Evolutionary conservation across 306 rosid species (phyloP).

Genomic region (Vigna unguiculata): DNA sequence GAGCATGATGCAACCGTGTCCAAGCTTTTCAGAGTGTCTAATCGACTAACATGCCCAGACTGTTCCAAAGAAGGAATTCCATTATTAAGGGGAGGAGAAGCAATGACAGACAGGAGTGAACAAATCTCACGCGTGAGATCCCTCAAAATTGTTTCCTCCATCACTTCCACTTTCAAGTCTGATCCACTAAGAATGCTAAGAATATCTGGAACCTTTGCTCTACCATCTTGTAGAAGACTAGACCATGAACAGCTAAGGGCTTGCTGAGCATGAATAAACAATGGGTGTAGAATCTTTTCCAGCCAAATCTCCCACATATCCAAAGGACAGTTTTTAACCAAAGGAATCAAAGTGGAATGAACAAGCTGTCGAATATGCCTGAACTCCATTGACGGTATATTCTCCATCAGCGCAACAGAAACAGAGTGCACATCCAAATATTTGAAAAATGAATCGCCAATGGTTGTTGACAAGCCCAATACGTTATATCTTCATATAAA

Average conservation of each 20-base stretch:
- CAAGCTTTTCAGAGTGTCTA: slow-evolving; percentile 73
- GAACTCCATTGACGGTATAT: slow-evolving; percentile 94
- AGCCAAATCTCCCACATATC: slow-evolving; percentile 93
- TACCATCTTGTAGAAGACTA: slow-evolving; percentile 85
- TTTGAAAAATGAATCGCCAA: slow-evolving; percentile 86
- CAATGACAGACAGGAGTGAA: slow-evolving; percentile 72
- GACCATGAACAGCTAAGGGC: slow-evolving; percentile 86
- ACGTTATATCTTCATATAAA: slow-evolving; percentile 76
- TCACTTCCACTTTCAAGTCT: slow-evolving; percentile 91
- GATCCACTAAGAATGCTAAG: slow-evolving; percentile 72
- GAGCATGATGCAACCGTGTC: slow-evolving; percentile 73
- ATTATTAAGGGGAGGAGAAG: slow-evolving; percentile 75
- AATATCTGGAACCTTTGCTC: slow-evolving; percentile 90
- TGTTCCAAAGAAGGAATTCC: slow-evolving; percentile 90
- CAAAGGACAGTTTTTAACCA: slow-evolving; percentile 80
- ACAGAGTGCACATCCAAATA: slow-evolving; percentile 71
- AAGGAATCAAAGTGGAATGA: slow-evolving; percentile 82
- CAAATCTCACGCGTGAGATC: slow-evolving; percentile 91
- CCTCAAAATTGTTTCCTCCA: slow-evolving; percentile 91
- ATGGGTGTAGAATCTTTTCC: slow-evolving; percentile 84
- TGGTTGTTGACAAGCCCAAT: slow-evolving; percentile 87
- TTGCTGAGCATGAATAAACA: slow-evolving; percentile 74
- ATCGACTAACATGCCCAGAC: slow-evolving; percentile 80
- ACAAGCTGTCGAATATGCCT: slow-evolving; percentile 92
- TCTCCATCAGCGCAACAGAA: slow-evolving; percentile 83